Evolutionary conservation across 1,284 basidiomycete genomes (phyloP).

Genomic region (Heterobasidion parviporum): DNA sequence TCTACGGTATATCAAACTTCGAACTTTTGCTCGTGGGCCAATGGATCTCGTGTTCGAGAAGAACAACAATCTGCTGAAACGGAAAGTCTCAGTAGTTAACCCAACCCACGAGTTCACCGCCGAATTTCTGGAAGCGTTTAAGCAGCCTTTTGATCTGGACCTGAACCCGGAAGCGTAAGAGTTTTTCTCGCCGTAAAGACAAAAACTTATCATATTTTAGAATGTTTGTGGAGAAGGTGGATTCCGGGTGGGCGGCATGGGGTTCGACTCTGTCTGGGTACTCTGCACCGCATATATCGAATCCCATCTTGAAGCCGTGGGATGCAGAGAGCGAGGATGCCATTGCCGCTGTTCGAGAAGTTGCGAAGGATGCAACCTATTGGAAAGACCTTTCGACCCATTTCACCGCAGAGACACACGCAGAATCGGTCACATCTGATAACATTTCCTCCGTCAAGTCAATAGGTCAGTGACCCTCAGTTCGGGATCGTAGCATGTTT

Average conservation of each 20-base stretch:
- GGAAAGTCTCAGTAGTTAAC: slow-evolving; percentile 37
- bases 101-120: slow-evolving; percentile 52
- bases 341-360: slow-evolving; percentile 37
- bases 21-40: slow-evolving; percentile 56
- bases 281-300: slow-evolving; percentile 33
- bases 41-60: slow-evolving; percentile 47
- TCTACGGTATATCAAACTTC: slow-evolving; percentile 68
- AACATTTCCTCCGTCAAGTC: slow-evolving; percentile 68
- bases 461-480: slow-evolving; percentile 41
- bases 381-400: slow-evolving; percentile 56
- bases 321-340: slow-evolving; percentile 37
- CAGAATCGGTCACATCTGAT: slow-evolving; percentile 51
- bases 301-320: slow-evolving; percentile 52
- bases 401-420: slow-evolving; percentile 62
- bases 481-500: neutral
- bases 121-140: slow-evolving; percentile 46
- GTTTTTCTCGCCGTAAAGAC: neutral
- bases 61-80: slow-evolving; percentile 53
- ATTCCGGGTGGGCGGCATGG: slow-evolving; percentile 59
- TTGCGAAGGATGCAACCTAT: slow-evolving; percentile 35
- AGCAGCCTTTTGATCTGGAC: slow-evolving; percentile 29
- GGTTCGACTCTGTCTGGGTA: slow-evolving; percentile 35
- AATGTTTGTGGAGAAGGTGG: slow-evolving; percentile 43
- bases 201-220: slow-evolving; percentile 20
- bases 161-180: slow-evolving; percentile 33